These are phyloP conservation scores for Eimeria maxima DNA, from an alignment of 169 alveolate genomes.

Conservation along the genomic window DNA sequence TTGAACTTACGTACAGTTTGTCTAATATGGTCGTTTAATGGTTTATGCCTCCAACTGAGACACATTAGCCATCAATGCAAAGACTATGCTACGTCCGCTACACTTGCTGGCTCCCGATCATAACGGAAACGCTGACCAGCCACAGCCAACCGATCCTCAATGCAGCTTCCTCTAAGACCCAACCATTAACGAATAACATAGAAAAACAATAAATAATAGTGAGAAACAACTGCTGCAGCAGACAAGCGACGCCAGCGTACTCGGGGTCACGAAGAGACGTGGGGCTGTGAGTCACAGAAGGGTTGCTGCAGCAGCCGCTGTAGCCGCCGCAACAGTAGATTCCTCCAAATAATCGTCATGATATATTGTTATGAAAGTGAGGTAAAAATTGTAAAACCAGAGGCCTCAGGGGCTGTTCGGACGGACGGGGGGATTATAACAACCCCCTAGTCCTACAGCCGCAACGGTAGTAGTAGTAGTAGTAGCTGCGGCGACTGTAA, in stretches of 20 bases:
- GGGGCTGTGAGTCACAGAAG: slow-evolving; percentile 36
- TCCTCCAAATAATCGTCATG: neutral
- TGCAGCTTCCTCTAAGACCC: neutral
- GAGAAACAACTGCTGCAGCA: neutral
- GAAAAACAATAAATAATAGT: neutral
- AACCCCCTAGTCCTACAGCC: slow-evolving; percentile 14
- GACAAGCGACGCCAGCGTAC: slow-evolving; percentile 17
- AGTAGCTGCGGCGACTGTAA: slow-evolving; percentile 11
- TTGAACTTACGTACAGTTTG: too few relatives aligned
- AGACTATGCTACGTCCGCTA: neutral
- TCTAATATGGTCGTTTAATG: neutral
- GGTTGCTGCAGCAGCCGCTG: slow-evolving; percentile 7
- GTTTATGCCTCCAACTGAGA: neutral
- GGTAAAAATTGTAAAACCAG: neutral
- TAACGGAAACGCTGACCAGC: neutral
- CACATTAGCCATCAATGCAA: too few relatives aligned
- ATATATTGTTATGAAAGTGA: neutral
- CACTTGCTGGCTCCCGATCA: neutral
- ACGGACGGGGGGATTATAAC: neutral
- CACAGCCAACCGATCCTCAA: neutral
- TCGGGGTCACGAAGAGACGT: slow-evolving; percentile 24
- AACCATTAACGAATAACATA: neutral
- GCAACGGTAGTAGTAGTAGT: slow-evolving; percentile 14
- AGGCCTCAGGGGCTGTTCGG: neutral
- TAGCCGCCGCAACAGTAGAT: neutral